Base-by-base conservation (phyloP, 805 yeast species). In the Candida koratica region DNA sequence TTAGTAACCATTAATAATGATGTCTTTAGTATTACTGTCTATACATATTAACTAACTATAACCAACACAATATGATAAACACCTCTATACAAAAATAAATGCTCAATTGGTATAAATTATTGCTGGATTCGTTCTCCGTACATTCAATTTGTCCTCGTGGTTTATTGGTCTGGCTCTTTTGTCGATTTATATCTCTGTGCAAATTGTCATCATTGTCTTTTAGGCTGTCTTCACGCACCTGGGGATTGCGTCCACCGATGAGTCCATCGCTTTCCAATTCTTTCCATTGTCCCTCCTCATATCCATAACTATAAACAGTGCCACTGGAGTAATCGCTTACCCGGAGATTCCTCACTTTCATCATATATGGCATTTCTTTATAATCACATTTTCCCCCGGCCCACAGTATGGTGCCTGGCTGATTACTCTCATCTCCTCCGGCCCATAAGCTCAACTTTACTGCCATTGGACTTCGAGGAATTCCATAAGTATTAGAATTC, bases 391-490 rank as follows among this genome's bases (percentile, higher is more conserved):
- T 17, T 1, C 69, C 72, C 0, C 71, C 71, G 2, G 69, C 61
- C 72, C 71, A 66, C 25, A 43, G 36, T 12, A 64, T 54, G 3
- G 72, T 66, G 5, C 71, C 72, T 14, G 42, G 43, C 7, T 38
- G 46, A 31, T 63, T 64, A 6, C 32, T 34, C 8, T 45, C 47
- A 34, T 64, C 71, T 0, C 72, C 70, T 3, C 72, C 72, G 1
- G 61, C 66, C 71, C 72, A 67, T 16, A 64, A 41, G 41, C 69
- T 60, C 16, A 64, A 39, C 36, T 53, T 54, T 16, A 66, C 46
- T 5, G 44, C 32, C 67, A 61, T 61, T 25, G 72, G 72, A 10
- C 64, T 52, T 3, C 38, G 16, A 6, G 71, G 71, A 32, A 44
- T 56, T 12, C 65, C 66, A 24, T 61, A 58, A 1, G 38, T 37